Base-by-base conservation (phyloP, 2,329 filamentous ascomycete genomes). In the Ceratocystis huliohia region DNA sequence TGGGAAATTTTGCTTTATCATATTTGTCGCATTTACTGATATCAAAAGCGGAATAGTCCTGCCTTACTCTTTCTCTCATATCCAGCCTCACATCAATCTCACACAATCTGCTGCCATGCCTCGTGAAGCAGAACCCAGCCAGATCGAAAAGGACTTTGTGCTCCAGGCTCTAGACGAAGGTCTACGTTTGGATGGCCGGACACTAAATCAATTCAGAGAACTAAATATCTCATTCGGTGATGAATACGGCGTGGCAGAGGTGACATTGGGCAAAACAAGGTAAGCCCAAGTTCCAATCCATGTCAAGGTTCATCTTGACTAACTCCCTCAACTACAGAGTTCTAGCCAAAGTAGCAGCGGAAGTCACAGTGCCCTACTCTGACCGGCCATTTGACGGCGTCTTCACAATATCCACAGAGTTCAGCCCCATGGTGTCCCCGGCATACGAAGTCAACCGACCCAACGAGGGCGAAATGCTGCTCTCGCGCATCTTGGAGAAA, bases 341-440 rank as follows among this genome's bases (percentile, higher is more conserved):
- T 67, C 79, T 95, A 68, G 91, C 88, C 66, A 89, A 89, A 69
- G 88, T 96, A 68, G 93, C 91, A 2, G 89, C 91, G 69, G 90
- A 96, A 77, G 89, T 97, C 69, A 88, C 89, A 10, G 85, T 89
- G 48, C 93, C 94, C 56, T 90, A 88, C 73, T 77, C 88, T 65
- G 93, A 97, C 77, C 88, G 93, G 69, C 93, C 92, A 68, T 96
- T 96, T 74, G 94, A 97, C 75, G 94, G 94, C 74, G 84, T 96
- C 75, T 97, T 97, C 79, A 91, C 87, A 71, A 96, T 97, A 74
- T 83, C 87, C 65, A 89, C 92, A 66, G 94, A 97, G 75, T 84
- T 99, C 72, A 91, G 88, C 69, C 91, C 93, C 62, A 95, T 97
- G 87, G 88, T 89, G 33, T 91, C 91, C 61, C 91, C 94, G 15